Base-by-base conservation (phyloP, 805 yeast genomes). In the Schwanniomyces sp. region DNA sequence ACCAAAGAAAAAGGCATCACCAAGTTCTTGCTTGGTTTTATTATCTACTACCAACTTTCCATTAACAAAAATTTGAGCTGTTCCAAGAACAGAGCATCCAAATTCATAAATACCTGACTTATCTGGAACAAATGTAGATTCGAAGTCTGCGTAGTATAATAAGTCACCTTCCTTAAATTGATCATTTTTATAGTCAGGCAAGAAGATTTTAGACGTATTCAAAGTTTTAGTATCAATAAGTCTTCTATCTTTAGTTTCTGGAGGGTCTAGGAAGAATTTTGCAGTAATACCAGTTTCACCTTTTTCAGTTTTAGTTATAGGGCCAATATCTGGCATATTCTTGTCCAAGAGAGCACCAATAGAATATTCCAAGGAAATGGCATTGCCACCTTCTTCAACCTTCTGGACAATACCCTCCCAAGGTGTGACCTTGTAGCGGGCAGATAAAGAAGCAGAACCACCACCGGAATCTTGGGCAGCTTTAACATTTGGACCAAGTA, bases 401-500 rank as follows among this genome's bases (percentile, higher is more conserved):
- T 64, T 66, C 12, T 60, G 52, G 7, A 59, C 45, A 46, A 81
- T 74, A 14, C 78, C 81, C n/a, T 78, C 76, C 38, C 59, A 72
- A 3, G 83, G 82, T 11, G 81, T 63, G 7, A 76, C 68, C 12
- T 70, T 63, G 58, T 79, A 77, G 56, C 77, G 72, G 4, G 82
- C 74, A 18, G 63, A 61, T 52, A 79, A 63, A 8, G 81, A 67
- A 30, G 86, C 85, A 17, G 85, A 81, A 5, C 87, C 87, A 52
- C 87, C 87, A 48, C 87, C 86, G 18, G 80, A 75, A 51, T 69
- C 76, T 34, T 75, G 72, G 6, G 80, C 67, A 40, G 58, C 61
- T 51, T 71, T 78, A 25, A 81, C 85, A 51, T 78, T 80, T 30
- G 86, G 85, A 3, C 88, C 88, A 55, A 83, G 78, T 16, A 83